phyloP scores from a whole-genome alignment of 208 protist species.

The Acanthamoeba quina region DNA sequence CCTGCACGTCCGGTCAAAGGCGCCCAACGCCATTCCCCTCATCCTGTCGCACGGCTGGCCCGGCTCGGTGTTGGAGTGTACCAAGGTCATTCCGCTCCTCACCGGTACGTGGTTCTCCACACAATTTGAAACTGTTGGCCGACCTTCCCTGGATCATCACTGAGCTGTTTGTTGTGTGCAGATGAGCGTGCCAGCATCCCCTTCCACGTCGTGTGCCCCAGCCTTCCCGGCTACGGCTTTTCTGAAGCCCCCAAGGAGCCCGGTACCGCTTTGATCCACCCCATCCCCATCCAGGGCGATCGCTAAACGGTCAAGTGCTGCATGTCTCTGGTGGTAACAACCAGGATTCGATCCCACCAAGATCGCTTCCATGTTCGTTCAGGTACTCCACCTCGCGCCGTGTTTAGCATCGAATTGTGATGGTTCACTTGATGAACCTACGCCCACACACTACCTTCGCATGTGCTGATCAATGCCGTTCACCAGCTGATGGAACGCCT shows the following conservation, averaged over 20 bases:
- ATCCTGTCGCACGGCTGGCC: conserved; percentile 66
- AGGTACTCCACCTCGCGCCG: background rate
- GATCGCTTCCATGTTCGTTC: conserved; percentile 2
- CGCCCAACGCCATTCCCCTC: conserved; percentile 4
- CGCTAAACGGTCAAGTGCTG: no score
- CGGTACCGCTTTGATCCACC: background rate
- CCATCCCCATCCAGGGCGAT: no score
- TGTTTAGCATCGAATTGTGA: no score
- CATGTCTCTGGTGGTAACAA: background rate
- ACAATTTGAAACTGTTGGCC: background rate
- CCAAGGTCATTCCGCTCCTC: conserved; percentile 64
- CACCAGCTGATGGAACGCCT: background rate
- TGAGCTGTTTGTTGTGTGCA: background rate
- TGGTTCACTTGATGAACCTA: no score
- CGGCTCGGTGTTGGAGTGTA: conserved; percentile 64
- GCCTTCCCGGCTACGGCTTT: conserved; percentile 68
- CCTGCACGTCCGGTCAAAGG: conserved; percentile 67
- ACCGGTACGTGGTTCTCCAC: background rate
- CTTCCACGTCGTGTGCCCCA: conserved; percentile 73
- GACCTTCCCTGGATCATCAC: no score
- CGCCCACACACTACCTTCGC: no score
- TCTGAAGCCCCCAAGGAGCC: conserved; percentile 53
- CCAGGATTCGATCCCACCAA: background rate
- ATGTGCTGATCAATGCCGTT: no score
- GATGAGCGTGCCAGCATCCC: background rate